phyloP scores from a whole-genome alignment of 768 basidiomycete genomes.

The Amanita phalloides region DNA sequence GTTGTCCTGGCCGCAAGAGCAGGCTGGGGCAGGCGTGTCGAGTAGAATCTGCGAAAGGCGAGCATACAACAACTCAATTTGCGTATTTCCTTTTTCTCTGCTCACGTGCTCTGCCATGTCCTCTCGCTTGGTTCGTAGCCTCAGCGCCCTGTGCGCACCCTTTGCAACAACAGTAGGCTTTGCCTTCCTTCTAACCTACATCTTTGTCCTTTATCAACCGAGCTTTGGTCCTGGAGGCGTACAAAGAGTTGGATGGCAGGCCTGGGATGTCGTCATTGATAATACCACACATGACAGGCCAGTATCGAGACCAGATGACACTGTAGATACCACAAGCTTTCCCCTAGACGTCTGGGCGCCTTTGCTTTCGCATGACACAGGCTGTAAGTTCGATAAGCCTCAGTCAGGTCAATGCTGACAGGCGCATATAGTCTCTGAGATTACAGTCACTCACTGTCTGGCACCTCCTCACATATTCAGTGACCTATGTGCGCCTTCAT shows the following conservation, averaged over 20 bases:
- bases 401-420: not conserved
- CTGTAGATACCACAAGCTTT: conserved; percentile 52
- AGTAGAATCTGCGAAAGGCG: conserved; percentile 24
- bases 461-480: conserved; percentile 46
- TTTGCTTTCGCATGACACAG: conserved; percentile 65
- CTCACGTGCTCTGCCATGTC: conserved; percentile 13
- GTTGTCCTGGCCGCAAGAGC: conserved; percentile 50
- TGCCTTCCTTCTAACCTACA: conserved; percentile 59
- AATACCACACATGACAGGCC: not conserved
- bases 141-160: conserved; percentile 48
- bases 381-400: conserved; percentile 34
- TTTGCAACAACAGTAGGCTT: conserved; percentile 54
- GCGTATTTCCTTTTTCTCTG: not conserved
- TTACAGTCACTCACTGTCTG: conserved; percentile 58
- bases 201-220: conserved; percentile 78
- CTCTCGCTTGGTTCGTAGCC: conserved; percentile 34
- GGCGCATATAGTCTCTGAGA: conserved; percentile 59
- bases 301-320: conserved; percentile 22
- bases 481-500: conserved; percentile 56
- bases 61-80: conserved; percentile 16
- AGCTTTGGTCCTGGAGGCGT: conserved; percentile 56
- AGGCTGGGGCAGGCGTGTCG: conserved; percentile 27
- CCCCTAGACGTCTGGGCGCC: conserved; percentile 79
- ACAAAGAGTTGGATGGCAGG: conserved; percentile 81
- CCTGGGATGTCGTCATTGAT: conserved; percentile 61